A percentile compares a stretch with the other conserved stretches of the same genome.
These are phyloP conservation scores for Pseudocercospora fuligena DNA, from an alignment of 2,329 filamentous ascomycete genomes.

Conservation along the genomic window DNA sequence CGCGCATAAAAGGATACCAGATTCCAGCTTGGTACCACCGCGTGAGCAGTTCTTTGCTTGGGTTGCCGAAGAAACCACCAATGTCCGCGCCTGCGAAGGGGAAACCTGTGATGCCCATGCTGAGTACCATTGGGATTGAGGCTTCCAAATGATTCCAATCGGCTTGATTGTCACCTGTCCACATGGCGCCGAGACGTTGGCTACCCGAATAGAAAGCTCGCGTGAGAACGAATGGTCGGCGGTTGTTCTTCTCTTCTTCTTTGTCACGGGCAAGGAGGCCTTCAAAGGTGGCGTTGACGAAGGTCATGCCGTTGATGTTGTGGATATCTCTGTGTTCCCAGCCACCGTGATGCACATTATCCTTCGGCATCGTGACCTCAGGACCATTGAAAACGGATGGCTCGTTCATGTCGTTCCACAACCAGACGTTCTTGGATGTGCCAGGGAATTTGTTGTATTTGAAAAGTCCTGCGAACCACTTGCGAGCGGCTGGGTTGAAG, in stretches of 20 bases:
- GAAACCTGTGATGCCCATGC: slow-evolving; percentile 88
- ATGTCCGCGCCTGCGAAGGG: slow-evolving; percentile 96
- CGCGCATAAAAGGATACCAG: slow-evolving; percentile 98
- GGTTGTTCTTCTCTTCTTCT: slow-evolving; percentile 65
- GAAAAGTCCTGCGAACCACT: slow-evolving; percentile 92
- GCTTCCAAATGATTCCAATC: slow-evolving; percentile 89
- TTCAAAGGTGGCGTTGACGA: slow-evolving; percentile 91
- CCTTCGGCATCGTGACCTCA: slow-evolving; percentile 98
- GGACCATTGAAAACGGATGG: slow-evolving; percentile 98
- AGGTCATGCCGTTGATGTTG: slow-evolving; percentile 93
- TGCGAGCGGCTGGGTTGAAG: slow-evolving; percentile 88
- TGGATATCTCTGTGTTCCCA: slow-evolving; percentile 98
- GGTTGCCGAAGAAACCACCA: slow-evolving; percentile 97
- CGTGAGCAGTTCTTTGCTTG: slow-evolving; percentile 85
- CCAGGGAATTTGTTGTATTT: slow-evolving; percentile 87
- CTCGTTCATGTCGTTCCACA: slow-evolving; percentile 99
- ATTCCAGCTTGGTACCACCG: slow-evolving; percentile 97
- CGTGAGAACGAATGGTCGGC: slow-evolving; percentile 87
- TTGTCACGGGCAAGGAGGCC: slow-evolving; percentile 83
- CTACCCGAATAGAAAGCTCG: slow-evolving; percentile 90
- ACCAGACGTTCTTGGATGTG: slow-evolving; percentile 81
- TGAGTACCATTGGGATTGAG: slow-evolving; percentile 90
- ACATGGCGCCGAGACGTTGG: slow-evolving; percentile 92
- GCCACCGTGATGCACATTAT: slow-evolving; percentile 86
- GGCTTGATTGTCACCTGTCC: slow-evolving; percentile 97